A percentile compares a stretch with the other conserved stretches of the same genome.
Evolutionary conservation across 2,329 filamentous ascomycete species (phyloP).

Genomic region (Ploettnerulaceae sp.): DNA sequence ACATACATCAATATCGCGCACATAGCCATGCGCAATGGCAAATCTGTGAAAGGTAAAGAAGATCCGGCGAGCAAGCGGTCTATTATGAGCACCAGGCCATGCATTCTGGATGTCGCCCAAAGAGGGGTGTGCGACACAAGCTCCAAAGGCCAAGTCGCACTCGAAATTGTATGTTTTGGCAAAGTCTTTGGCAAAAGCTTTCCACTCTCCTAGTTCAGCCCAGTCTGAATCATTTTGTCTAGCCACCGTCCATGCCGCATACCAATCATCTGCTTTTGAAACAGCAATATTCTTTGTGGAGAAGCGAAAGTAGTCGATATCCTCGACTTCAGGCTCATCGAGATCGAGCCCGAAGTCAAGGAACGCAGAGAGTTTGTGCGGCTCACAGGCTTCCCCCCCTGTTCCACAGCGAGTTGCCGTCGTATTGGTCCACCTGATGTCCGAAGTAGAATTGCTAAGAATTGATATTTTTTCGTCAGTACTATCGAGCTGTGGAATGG

Average conservation of each 20-base stretch:
- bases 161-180: constrained; percentile 8
- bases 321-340: background rate
- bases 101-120: constrained; percentile 3
- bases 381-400: no score
- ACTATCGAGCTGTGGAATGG: no score
- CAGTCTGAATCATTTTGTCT: constrained; percentile 2
- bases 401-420: no score
- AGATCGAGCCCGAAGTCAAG: background rate
- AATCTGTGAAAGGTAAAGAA: constrained; percentile 10
- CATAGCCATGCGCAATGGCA: constrained; percentile 5
- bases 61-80: constrained; percentile 9
- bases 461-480: background rate
- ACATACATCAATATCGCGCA: constrained; percentile 6
- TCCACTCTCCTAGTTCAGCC: constrained; percentile 10
- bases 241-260: constrained; percentile 10
- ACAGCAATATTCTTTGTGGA: constrained; percentile 8
- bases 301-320: constrained; percentile 12
- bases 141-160: constrained; percentile 9
- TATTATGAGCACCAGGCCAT: constrained; percentile 3
- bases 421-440: no score
- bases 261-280: constrained; percentile 10
- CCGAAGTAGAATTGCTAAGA: background rate
- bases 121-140: constrained; percentile 8
- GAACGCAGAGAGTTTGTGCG: background rate
- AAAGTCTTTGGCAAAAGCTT: constrained; percentile 10